Evolutionary conservation across 2,329 filamentous ascomycete species (phyloP).

Genomic region (Diplocarpon rosae): DNA sequence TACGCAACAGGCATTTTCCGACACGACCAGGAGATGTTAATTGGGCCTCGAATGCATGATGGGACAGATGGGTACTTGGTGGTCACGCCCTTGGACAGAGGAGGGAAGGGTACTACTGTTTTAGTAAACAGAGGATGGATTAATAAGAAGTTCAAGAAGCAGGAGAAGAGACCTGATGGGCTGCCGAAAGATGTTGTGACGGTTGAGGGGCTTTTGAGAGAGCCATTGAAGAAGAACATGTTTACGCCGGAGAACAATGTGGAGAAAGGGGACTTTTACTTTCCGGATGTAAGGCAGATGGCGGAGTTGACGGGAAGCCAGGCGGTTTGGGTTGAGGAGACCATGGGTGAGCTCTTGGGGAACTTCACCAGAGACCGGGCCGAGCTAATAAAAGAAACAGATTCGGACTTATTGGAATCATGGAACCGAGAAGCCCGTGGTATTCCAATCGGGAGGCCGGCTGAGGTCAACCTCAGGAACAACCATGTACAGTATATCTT

Average conservation of each 20-base stretch:
- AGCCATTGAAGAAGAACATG: conserved; percentile 95
- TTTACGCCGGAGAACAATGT: conserved; percentile 90
- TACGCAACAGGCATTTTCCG: conserved; percentile 61
- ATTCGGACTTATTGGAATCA: conserved; percentile 65
- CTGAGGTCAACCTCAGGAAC: conserved; percentile 88
- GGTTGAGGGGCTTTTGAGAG: conserved; percentile 73
- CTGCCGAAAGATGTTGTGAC: conserved; percentile 61
- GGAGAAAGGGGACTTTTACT: conserved; percentile 79
- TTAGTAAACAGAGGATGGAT: conserved; percentile 92
- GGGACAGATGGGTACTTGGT: conserved; percentile 87
- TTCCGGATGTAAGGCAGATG: conserved; percentile 91
- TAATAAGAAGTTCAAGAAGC: conserved; percentile 57
- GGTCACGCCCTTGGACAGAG: conserved; percentile 77
- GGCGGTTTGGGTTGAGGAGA: conserved; percentile 90
- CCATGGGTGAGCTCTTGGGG: conserved; percentile 56
- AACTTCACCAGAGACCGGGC: not conserved
- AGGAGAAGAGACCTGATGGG: conserved; percentile 50
- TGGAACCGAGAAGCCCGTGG: conserved; percentile 70
- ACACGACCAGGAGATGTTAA: conserved; percentile 92
- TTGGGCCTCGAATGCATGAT: conserved; percentile 81
- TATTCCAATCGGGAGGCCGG: conserved; percentile 75
- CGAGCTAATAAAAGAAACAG: conserved; percentile 32
- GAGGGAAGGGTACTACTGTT: conserved; percentile 54
- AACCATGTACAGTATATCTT: conserved; percentile 98
- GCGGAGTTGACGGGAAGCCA: conserved; percentile 71